Evolutionary conservation across 2,329 filamentous ascomycete species (phyloP).

Genomic region (Chaetomiaceae sp.): DNA sequence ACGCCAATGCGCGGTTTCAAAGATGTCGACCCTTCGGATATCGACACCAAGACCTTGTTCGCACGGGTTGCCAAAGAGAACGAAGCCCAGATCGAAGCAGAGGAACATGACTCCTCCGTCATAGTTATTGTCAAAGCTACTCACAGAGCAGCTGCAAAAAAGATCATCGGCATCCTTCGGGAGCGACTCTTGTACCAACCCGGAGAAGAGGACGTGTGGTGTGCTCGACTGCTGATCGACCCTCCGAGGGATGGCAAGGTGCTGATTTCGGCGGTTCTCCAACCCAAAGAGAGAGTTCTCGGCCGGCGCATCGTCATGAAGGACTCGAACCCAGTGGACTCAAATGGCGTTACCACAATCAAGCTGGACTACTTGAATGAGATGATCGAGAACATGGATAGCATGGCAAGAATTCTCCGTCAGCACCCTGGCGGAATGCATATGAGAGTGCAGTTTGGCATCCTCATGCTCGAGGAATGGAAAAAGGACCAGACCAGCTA

Average conservation of each 20-base stretch:
- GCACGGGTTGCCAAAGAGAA: conserved; percentile 5
- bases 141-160: conserved; percentile 6
- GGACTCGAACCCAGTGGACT: too few relatives aligned
- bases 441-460: conserved; percentile 22
- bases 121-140: conserved; percentile 9
- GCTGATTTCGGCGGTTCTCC: conserved; percentile 2
- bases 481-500: conserved; percentile 16
- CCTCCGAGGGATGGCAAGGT: conserved; percentile 1
- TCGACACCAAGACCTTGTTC: conserved; percentile 5
- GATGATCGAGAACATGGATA: conserved; percentile 5
- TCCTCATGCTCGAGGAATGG: conserved; percentile 18
- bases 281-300: neutral
- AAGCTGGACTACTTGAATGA: conserved; percentile 8
- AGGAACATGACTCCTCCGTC: conserved; percentile 3
- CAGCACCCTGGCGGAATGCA: conserved; percentile 18
- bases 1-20: conserved; percentile 11
- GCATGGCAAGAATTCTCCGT: conserved; percentile 3
- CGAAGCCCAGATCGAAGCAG: conserved; percentile 1
- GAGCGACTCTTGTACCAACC: conserved; percentile 2
- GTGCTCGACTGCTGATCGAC: conserved; percentile 11
- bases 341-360: neutral
- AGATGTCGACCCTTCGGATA: conserved; percentile 12
- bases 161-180: conserved; percentile 3
- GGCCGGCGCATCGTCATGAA: conserved; percentile 6
- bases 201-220: conserved; percentile 16